Base-by-base conservation (phyloP, 2,329 filamentous ascomycete species). In the Rutstroemia sp. region DNA sequence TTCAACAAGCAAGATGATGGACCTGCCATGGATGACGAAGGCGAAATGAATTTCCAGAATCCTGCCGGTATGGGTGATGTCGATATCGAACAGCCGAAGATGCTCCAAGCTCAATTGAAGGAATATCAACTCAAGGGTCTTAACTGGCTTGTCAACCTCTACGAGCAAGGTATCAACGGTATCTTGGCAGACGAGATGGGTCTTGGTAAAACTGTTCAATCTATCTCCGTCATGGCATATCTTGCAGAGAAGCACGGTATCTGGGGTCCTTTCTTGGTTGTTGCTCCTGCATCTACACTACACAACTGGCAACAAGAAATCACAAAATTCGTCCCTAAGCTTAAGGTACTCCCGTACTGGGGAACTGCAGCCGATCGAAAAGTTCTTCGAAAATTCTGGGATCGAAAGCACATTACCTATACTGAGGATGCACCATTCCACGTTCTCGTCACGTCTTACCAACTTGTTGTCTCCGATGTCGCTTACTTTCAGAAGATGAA, bases 281-380 rank as follows among this genome's bases (percentile, higher is more conserved):
- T 99, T 60, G 94, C 94, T 0, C 94, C 94, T 0, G 91, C 94
- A 0, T 96, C 92, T 0, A 99, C 94, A 1, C 77, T 99, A 57
- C 92, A 99, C 83, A 99, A 99, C 70, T 99, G 94, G 94, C 92
- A 99, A 72, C 94, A 99, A 71, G 94, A 99, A 76, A 96, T 99
- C 62, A 82, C 89, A 59, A 92, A 84, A 70, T 99, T 99, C 70
- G 92, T 99, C 2, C 94, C 94, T 0, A 84, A 89, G 57, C 84
- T 99, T 71, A 97, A 97, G 73, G 91, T 96, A 30, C 77, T 99
- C 38, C 94, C 94, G 2, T 99, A 99, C 76, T 99, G 94, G 94
- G 94, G 94, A 64, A 94, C 86, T 56, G 92, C 91, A 12, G 89
- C 87, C 60, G 94, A 99, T 69, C 86, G 94, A 66, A 99, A 99